Base-by-base conservation (phyloP, 495 filamentous ascomycete species). In the Rostrohypoxylon terebratum region DNA sequence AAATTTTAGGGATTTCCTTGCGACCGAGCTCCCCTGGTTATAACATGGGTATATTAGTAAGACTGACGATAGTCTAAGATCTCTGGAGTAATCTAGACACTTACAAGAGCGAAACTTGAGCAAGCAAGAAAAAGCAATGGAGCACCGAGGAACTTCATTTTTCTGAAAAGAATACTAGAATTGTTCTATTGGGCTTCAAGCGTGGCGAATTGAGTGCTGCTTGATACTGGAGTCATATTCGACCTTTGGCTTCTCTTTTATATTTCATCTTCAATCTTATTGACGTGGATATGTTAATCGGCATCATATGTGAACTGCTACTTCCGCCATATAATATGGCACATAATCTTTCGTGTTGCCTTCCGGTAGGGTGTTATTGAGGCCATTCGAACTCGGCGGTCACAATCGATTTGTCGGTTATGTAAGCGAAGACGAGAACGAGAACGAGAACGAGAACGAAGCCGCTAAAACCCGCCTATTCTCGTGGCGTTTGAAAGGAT, bases 391-490 rank as follows among this genome's bases (percentile, higher is more conserved):
- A 25, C 34, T 8, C 28, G 16, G 14, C n/a, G 44, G 34, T 21
- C 34, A 44, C 18, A 25, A 16, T 11, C 7, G 23, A 21, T 28
- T 40, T 31, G 3, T 28, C 21, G 16, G 45, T 33, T 63, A 63
- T 53, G 18, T 33, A 48, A 60, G 47, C 48, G 50, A 57, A 38
- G 50, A 21, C 47, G 60, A 63, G 60, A 68, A 9, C 66, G 66
- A 63, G 60, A 68, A 9, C 66, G 66, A 68, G 58, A 57, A 48
- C 66, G 66, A 68, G 66, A 55, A 58, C 58, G 59, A 55, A 25
- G 13, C 33, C 57, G 33, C 50, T 62, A 60, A 34, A 55, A 55
- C 9, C 47, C 31, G 54, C 33, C 54, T 21, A 7, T 5, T 16
- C 9, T 23, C 31, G 10, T 23, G 18, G 13, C 4, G 11, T 5